Evolutionary conservation across 345 rosid species (phyloP), one percentile per base, ranked within the genome.

Genomic region (Euphorbia tirucalli): DNA sequence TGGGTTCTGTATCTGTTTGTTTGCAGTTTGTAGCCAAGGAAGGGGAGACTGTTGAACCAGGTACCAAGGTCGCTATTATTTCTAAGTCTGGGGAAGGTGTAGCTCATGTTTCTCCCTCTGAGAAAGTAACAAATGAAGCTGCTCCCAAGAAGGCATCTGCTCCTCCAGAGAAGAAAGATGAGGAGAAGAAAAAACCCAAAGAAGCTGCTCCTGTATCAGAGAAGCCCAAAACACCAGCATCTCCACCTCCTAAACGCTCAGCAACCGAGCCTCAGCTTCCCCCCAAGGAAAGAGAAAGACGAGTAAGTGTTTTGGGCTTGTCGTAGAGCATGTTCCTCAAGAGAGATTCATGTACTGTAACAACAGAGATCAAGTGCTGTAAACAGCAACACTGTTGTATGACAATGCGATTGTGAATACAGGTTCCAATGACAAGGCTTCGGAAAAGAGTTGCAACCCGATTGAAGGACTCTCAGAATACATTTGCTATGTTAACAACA

Each of bases 401-500:
- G 49, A 44, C 18, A 67, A 19, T 24, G 3, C 66, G 10, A 54
- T 37, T 25, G 7, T 71, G 25, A 48, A 56, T 28, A 37, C 83
- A 96, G 99, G 92, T 96, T 80, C 97, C 99, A 48, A 96, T 96
- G 99, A 93, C 99, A 55, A 89, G 99, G 85, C 96, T 96, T 35
- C 84, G 98, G 63, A 96, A 96, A 78, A 85, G 98, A 61, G 98
- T 96, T 49, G 99, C 98, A 8, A 86, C 89, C 65, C 84, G 99
- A 72, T 78, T 95, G 93, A 95, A 95, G 78, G 99, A 95, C 74
- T 92, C 99, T 49, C 99, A 95, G 61, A 96, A 96, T 80, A 96
- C 98, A 25, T 96, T 96, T 75, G 96, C 99, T 0, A 25, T 96
- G 92, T 75, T 96, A 81, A 93, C 99, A 32, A 96, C 99, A 41